Evolutionary conservation across 2,329 filamentous ascomycete genomes (phyloP), one percentile per base, ranked within the genome.

Genomic region (Tolypocladium tropicale): DNA sequence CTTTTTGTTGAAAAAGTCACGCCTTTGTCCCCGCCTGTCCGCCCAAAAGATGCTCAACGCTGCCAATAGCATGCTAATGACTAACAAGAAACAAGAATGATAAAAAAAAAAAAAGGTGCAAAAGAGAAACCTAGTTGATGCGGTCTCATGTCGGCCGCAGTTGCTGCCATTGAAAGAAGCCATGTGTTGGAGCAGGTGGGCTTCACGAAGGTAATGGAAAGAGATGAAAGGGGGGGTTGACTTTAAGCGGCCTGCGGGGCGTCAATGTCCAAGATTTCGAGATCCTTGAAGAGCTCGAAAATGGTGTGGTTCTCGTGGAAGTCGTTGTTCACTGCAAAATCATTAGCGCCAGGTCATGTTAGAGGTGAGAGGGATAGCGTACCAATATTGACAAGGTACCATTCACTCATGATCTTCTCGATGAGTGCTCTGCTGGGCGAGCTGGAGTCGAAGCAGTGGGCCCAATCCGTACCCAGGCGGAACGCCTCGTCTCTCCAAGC

Each of bases 401-500:
- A 99, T 54, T 84, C 85, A 58, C 93, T 85, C 83, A 96, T 94
- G 59, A 97, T 79, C 55, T 82, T 79, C 63, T 92, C 83, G 61
- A 99, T 88, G 59, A 97, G 74, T 59, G 85, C 80, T 55, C 93
- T 83, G 67, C 89, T 95, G 34, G 89, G 84, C 60, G 85, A 91
- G 57, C 78, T 78, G 58, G 86, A 78, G 39, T 91, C 83, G 68
- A 95, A 90, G 70, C 94, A 99, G 66, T 90, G 89, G 25, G 90
- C 89, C 94, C 94, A 99, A 68, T 99, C 92, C 57, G 88, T 81
- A 55, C 94, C 94, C 11, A 99, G 81, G 59, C 89, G 84, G 78
- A 91, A 99, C 18, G 95, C 95, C 73, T 99, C 94, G 64, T 99
- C 94, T 74, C 95, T 95, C 94, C 94, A 99, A 2, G 94, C 94